These are phyloP conservation scores for Jaapia argillacea DNA, from an alignment of 768 basidiomycete genomes.

Conservation along the genomic window DNA sequence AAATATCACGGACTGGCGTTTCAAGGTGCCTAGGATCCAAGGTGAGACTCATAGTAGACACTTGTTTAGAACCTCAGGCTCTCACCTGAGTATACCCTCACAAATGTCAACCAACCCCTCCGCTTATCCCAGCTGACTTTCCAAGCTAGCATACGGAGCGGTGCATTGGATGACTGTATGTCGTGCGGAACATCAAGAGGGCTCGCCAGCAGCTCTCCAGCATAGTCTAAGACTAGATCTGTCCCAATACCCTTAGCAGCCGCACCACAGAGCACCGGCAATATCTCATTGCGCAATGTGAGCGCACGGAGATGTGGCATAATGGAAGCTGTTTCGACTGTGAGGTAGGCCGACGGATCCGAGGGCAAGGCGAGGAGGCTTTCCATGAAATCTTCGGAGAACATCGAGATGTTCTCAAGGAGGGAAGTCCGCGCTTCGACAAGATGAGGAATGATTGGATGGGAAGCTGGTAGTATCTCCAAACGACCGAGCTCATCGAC, in stretches of 20 bases:
- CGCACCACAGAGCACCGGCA: conserved; percentile 79
- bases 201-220: conserved; percentile 69
- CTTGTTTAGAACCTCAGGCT: no score
- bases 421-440: conserved; percentile 58
- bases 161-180: conserved; percentile 31
- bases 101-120: conserved; percentile 89
- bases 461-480: conserved; percentile 39
- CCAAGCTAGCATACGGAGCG: conserved; percentile 69
- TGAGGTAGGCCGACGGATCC: conserved; percentile 54
- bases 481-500: conserved; percentile 30
- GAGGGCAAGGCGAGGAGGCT: conserved; percentile 46
- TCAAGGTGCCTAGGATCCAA: conserved; percentile 51
- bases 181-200: conserved; percentile 56
- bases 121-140: conserved; percentile 81
- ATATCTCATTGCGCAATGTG: conserved; percentile 51
- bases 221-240: conserved; percentile 71
- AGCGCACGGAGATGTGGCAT: conserved; percentile 58
- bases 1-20: conserved; percentile 44
- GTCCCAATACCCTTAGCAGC: conserved; percentile 78
- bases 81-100: conserved; percentile 80
- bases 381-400: conserved; percentile 76
- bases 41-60: conserved; percentile 4
- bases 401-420: conserved; percentile 72
- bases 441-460: conserved; percentile 63
- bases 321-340: conserved; percentile 40